phyloP scores from a whole-genome alignment of 2,329 filamentous ascomycete species.

The Beauveria sp. region DNA sequence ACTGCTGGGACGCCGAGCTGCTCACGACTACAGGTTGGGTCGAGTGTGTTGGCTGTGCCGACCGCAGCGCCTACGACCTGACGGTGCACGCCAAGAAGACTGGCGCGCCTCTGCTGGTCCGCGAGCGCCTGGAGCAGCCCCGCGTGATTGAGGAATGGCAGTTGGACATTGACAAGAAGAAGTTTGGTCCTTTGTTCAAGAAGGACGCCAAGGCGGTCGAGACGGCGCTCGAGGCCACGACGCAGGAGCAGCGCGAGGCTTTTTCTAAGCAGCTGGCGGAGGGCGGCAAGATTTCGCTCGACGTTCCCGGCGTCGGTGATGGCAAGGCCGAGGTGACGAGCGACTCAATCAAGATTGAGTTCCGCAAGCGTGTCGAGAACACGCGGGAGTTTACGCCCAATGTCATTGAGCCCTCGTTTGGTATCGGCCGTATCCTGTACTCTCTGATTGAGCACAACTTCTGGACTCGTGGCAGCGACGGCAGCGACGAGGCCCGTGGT shows the following conservation, averaged over 20 bases:
- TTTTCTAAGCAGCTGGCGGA: slow-evolving; percentile 66
- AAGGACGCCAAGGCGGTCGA: slow-evolving; percentile 86
- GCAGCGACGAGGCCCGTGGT: slow-evolving; percentile 68
- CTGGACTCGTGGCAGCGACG: slow-evolving; percentile 66
- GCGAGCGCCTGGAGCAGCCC: slow-evolving; percentile 72
- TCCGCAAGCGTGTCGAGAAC: slow-evolving; percentile 73
- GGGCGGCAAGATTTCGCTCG: slow-evolving; percentile 67
- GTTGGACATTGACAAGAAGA: slow-evolving; percentile 85
- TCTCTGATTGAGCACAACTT: slow-evolving; percentile 89
- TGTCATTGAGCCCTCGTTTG: slow-evolving; percentile 95
- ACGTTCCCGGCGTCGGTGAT: slow-evolving; percentile 58
- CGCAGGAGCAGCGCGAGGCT: slow-evolving; percentile 75
- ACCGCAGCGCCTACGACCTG: slow-evolving; percentile 90
- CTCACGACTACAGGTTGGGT: slow-evolving; percentile 93
- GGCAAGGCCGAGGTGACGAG: slow-evolving; percentile 73
- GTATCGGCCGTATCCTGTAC: slow-evolving; percentile 92
- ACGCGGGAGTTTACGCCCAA: slow-evolving; percentile 89
- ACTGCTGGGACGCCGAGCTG: slow-evolving; percentile 97
- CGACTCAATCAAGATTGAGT: slow-evolving; percentile 77
- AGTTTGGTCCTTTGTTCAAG: slow-evolving; percentile 91
- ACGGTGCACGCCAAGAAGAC: slow-evolving; percentile 91
- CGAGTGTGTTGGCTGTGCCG: slow-evolving; percentile 94
- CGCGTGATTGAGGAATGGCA: slow-evolving; percentile 79
- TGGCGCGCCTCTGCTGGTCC: slow-evolving; percentile 75
- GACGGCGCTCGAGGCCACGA: slow-evolving; percentile 63